Percentiles rank a stretch among this genome's conserved stretches.
Evolutionary conservation across 371 early-diverging fungal species (phyloP).

Genomic region (Encephalitozoon romaleae): DNA sequence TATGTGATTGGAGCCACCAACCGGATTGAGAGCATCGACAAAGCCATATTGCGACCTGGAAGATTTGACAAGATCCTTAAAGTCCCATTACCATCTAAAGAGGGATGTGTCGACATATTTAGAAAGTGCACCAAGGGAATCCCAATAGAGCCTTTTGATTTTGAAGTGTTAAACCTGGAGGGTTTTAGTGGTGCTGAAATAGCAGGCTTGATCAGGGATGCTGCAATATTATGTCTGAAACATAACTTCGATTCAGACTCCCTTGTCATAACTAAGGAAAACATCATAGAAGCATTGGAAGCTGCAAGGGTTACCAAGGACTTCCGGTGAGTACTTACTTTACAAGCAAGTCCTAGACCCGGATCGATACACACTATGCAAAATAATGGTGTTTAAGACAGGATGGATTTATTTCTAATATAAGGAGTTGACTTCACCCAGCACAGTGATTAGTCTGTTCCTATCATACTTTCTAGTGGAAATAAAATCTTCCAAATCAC

Average conservation of each 20-base stretch:
- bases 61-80: conserved; percentile 87
- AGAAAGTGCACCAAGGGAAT: conserved; percentile 46
- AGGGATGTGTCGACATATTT: conserved; percentile 62
- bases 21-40: conserved; percentile 83
- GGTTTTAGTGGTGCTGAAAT: conserved; percentile 60
- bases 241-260: conserved; percentile 36
- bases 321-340: not conserved
- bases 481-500: not conserved
- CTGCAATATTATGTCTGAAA: conserved; percentile 51
- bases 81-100: conserved; percentile 69
- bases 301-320: not conserved
- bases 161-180: conserved; percentile 33
- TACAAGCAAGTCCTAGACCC: too few relatives aligned
- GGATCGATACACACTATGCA: too few relatives aligned
- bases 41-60: conserved; percentile 94
- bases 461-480: not conserved
- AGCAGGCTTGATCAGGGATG: conserved; percentile 55
- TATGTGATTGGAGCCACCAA: conserved; percentile 91
- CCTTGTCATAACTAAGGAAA: not conserved
- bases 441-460: not conserved
- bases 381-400: too few relatives aligned
- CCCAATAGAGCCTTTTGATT: conserved; percentile 47
- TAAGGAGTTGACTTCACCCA: not conserved
- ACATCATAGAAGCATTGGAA: not conserved
- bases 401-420: not conserved